Base-by-base conservation (phyloP, 257 asterid genomes). In the Ilex aquifolium region DNA sequence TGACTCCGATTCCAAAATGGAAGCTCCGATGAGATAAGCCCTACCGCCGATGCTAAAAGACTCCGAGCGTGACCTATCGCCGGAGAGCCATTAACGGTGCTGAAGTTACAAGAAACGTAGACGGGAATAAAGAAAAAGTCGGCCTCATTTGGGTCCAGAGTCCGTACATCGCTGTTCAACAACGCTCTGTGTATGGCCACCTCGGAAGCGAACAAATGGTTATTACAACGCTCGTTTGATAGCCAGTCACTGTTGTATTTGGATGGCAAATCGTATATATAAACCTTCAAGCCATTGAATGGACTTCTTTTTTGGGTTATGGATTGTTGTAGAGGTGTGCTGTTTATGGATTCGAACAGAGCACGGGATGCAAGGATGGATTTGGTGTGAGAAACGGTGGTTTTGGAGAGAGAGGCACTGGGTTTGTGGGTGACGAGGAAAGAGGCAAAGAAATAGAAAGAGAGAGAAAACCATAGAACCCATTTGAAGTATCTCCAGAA, bases 81-180 rank as follows among this genome's bases (percentile, higher is more conserved):
- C 3, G 99, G 97, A 55, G 89, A 93, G 31, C 99, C 99, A 69
- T 93, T 93, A 57, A 82, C 77, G 6, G 72, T 80, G 84, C 96
- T 93, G 78, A 93, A 90, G 73, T 87, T 85, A 77, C 97, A 93
- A 2, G 99, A 85, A 0, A 90, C 95, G 7, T 91, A 91, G 30
- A 88, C 95, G 3, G 98, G 96, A 32, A 91, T 87, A 61, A 91
- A 88, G 96, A 91, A 91, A 42, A 86, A 86, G 61, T 91, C 95
- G 31, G 96, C 96, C 55, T 82, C 74, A 76, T 21, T 72, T 0
- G 94, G 90, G 62, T 91, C 85, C 32, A 75, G n/a, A 10, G 90
- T 84, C 44, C 95, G 72, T 0, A 78, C 65, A 2, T 82, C 75
- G 52, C 85, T 86, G 13, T 5, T 69, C 57, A 76, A 12, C 54